Evolutionary conservation across 345 rosid genomes (phyloP).

Genomic region (Kandelia obovata): DNA sequence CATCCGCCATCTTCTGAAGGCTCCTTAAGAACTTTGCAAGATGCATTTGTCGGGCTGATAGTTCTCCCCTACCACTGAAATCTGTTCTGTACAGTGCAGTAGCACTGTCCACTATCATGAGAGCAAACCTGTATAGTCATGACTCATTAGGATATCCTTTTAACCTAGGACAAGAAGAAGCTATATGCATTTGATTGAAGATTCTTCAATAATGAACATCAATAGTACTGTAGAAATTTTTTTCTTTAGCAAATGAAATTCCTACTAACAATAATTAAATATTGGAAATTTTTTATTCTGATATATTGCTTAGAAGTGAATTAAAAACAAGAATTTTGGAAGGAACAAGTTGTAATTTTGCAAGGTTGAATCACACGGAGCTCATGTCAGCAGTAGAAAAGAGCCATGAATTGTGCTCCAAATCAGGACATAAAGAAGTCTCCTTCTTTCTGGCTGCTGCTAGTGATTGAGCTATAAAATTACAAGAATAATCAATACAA

Average conservation of each 20-base stretch:
- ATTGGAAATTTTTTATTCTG: background rate
- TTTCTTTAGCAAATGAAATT: too few species aligned
- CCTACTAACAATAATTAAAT: background rate
- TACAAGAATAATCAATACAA: conserved; percentile 2
- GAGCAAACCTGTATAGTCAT: conserved; percentile 60
- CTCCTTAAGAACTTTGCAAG: conserved; percentile 95
- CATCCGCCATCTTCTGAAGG: conserved; percentile 94
- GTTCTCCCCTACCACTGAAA: conserved; percentile 93
- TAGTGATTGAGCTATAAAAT: background rate
- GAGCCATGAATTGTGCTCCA: too few species aligned
- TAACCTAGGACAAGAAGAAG: background rate
- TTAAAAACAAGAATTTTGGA: too few species aligned
- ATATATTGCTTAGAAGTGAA: background rate
- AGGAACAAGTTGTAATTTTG: too few species aligned
- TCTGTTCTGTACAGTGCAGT: conserved; percentile 94
- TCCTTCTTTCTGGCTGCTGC: background rate
- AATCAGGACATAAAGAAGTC: background rate
- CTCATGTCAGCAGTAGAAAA: background rate
- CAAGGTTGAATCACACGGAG: background rate
- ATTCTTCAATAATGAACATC: background rate
- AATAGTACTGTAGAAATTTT: background rate
- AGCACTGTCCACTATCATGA: conserved; percentile 93
- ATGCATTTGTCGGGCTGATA: conserved; percentile 97
- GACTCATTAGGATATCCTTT: background rate
- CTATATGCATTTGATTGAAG: background rate